phyloP scores from a whole-genome alignment of 176 grass and related monocot species.

The Juncus effusus region DNA sequence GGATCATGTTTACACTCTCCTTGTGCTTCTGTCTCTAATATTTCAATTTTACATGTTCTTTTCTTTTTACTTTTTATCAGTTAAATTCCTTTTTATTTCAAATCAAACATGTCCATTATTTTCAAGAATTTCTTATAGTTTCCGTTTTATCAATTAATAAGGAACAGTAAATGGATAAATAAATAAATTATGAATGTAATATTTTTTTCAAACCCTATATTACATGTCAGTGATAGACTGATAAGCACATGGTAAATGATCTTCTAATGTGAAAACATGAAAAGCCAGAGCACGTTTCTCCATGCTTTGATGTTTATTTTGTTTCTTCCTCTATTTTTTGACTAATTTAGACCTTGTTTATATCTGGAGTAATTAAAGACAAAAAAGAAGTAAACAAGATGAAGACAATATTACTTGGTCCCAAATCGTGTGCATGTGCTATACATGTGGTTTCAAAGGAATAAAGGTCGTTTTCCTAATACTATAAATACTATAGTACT shows the following conservation, averaged over 20 bases:
- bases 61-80: neutral
- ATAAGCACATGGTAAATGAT: neutral
- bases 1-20: neutral
- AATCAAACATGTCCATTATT: neutral
- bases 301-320: constrained; percentile 14
- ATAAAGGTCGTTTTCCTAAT: constrained; percentile 8
- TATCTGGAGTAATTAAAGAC: neutral
- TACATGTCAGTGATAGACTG: neutral
- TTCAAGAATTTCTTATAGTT: no score
- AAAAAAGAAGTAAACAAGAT: constrained; percentile 11
- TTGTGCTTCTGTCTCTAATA: constrained; percentile 14
- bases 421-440: constrained; percentile 18
- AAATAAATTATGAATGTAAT: no score
- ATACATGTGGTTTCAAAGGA: constrained; percentile 15
- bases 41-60: neutral
- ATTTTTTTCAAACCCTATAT: neutral
- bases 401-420: neutral
- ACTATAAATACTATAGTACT: no score
- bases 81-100: neutral
- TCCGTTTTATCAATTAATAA: no score
- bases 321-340: neutral
- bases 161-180: no score
- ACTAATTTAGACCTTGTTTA: neutral
- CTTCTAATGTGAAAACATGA: neutral
- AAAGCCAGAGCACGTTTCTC: neutral